Evolutionary conservation across 306 rosid genomes (phyloP), one percentile per base, ranked within the genome.

Genomic region (Luffa aegyptiaca): DNA sequence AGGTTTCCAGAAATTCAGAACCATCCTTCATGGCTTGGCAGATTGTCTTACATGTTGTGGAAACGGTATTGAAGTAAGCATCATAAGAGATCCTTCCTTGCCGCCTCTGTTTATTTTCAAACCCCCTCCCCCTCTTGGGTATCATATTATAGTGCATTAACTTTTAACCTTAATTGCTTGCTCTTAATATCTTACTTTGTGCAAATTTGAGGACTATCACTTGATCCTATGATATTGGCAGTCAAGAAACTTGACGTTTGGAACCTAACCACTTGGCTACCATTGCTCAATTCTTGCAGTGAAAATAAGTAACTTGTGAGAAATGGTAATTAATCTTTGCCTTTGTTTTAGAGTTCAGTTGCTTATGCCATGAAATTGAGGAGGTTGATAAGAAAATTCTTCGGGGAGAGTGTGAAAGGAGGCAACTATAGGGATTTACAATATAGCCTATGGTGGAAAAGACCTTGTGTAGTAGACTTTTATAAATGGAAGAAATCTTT

Each of bases 21-120:
- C 7, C 58, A 88, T 89, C 75, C 91, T 94, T 84, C 86, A 83
- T 82, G 90, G 92, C 66, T 83, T 94, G 88, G 91, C 91, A 75
- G 95, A 92, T 75, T 92, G 97, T 89, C 62, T 94, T 37, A 53
- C 89, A 46, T 86, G 86, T 82, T 16, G n/a, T 78, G 91, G 88
- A 71, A 82, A 81, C 56, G 83, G 87, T 72, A 70, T 90, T 80
- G 85, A 84, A 93, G 98, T 92, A 80, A 66, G 83, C 58, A 37
- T 69, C 31, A 13, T 35, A 66, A 55, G 11, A 8, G 61, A 49
- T 57, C 52, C 36, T 56, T 51, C 10, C 36, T 3, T 16, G 31
- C 46, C 20, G 31, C 46, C 55, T 78, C 3, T 78, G 10, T 14
- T 5, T 6, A 7, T 9, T 45, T 45, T 45, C 8, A 45, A 45